Evolutionary conservation across 441 rosid genomes (phyloP).

Genomic region (Jatropha podagrica): DNA sequence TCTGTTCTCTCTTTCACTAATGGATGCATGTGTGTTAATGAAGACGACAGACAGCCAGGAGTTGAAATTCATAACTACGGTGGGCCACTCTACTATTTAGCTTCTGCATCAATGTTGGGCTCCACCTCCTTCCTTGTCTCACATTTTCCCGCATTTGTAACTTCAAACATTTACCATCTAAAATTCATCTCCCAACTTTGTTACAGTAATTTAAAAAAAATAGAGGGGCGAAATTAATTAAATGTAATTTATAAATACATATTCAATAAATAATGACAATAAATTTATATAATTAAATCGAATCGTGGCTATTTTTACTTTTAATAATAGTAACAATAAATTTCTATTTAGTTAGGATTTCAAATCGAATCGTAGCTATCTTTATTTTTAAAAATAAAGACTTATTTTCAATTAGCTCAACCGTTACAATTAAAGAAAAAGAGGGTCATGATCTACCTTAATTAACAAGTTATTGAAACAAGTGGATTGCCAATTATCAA

Average conservation of each 20-base stretch:
- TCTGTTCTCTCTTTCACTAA: background rate
- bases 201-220: too few relatives aligned
- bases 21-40: conserved; percentile 1
- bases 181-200: background rate
- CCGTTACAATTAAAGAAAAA: background rate
- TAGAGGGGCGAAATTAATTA: too few relatives aligned
- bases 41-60: conserved; percentile 11
- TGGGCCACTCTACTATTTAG: conserved; percentile 18
- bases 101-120: conserved; percentile 22
- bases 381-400: too few relatives aligned
- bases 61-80: conserved; percentile 10
- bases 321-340: too few relatives aligned
- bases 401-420: background rate
- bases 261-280: too few relatives aligned
- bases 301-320: too few relatives aligned
- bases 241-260: too few relatives aligned
- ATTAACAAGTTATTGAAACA: background rate
- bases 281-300: too few relatives aligned
- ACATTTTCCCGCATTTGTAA: background rate
- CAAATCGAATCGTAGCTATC: too few relatives aligned
- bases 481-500: background rate
- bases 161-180: background rate
- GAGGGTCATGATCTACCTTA: background rate
- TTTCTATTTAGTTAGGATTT: too few relatives aligned
- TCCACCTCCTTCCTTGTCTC: conserved; percentile 9